Evolutionary conservation across 1,284 basidiomycete species (phyloP), one percentile per base, ranked within the genome.

Genomic region (Ganoderma sp.): DNA sequence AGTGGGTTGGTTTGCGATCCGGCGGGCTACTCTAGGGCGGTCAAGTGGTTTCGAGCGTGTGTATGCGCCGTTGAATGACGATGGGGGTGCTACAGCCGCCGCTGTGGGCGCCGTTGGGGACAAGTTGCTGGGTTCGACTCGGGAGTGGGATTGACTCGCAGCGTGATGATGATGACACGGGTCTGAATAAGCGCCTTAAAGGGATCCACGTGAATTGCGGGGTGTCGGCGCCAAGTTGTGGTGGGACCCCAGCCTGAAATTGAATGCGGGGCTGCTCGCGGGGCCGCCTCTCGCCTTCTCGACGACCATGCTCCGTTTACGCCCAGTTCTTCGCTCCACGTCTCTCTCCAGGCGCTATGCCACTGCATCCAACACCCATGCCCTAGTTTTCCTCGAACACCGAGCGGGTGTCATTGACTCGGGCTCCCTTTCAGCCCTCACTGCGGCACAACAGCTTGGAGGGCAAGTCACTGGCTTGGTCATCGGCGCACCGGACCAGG

Each of bases 341-440:
- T 56, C 74, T 3, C 73, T 84, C 66, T 68, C 75, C 66, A 85
- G 90, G 66, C 76, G 81, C 25, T 92, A 91, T 75, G 84, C 90
- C 2, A 86, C 88, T 2, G 77, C 84, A 34, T 69, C 83, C 0
- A 82, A 87, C 25, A 88, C 90, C 0, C 88, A 91, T 78, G 88
- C 95, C 0, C 87, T 98, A 22, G 89, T 98, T 62, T 93, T 94
- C 75, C 84, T 98, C 69, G 97, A 98, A 81, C 95, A 98, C 80
- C 89, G 88, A 68, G 85, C 88, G 64, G 96, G 95, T 60, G 85
- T 87, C 73, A 87, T 99, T 73, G 94, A 96, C 71, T 87, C 95
- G 6, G 90, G 89, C 10, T 92, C 93, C n/a, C 86, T 98, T 67
- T 94, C 92, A 42, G 97, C 97, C 45, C 81, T 99, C 72, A 95